Evolutionary conservation across 2,329 filamentous ascomycete species (phyloP).

Genomic region (Ceratocystis diversiconidia): DNA sequence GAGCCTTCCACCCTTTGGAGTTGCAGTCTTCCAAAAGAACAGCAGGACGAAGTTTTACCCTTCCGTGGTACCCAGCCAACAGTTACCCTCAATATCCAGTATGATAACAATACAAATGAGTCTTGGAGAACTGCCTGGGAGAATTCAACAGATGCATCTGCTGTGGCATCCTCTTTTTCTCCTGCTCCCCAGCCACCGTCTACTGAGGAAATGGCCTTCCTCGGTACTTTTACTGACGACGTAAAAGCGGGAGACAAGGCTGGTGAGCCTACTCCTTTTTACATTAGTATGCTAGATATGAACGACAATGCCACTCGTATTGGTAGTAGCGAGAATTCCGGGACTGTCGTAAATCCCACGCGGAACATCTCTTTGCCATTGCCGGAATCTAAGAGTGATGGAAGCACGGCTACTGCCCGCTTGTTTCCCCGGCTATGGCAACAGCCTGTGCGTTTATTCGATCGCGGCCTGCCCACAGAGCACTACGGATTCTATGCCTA

Average conservation of each 20-base stretch:
- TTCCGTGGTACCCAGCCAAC: constrained; percentile 57
- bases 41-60: constrained; percentile 49
- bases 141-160: constrained; percentile 23
- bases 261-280: constrained; percentile 81
- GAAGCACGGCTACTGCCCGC: constrained; percentile 55
- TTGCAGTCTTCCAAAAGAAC: constrained; percentile 67
- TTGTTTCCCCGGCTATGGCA: constrained; percentile 56
- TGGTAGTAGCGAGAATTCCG: constrained; percentile 23
- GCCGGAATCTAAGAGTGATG: constrained; percentile 50
- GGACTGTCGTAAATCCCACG: constrained; percentile 4
- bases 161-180: constrained; percentile 17
- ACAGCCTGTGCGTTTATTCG: constrained; percentile 74
- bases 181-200: constrained; percentile 44
- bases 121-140: constrained; percentile 27
- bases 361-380: constrained; percentile 39
- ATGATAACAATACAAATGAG: constrained; percentile 45
- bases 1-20: constrained; percentile 66
- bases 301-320: constrained; percentile 25
- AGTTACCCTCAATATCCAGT: constrained; percentile 66
- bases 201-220: constrained; percentile 60
- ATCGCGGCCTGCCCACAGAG: constrained; percentile 65
- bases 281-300: constrained; percentile 54
- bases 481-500: constrained; percentile 93
- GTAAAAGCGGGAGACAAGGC: constrained; percentile 53
- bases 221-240: constrained; percentile 74